A percentile compares a stretch with the other conserved stretches of the same genome.
Conservation (phyloP, 371 early-diverging fungal genomes). For the Mortierella sp. region DNA sequence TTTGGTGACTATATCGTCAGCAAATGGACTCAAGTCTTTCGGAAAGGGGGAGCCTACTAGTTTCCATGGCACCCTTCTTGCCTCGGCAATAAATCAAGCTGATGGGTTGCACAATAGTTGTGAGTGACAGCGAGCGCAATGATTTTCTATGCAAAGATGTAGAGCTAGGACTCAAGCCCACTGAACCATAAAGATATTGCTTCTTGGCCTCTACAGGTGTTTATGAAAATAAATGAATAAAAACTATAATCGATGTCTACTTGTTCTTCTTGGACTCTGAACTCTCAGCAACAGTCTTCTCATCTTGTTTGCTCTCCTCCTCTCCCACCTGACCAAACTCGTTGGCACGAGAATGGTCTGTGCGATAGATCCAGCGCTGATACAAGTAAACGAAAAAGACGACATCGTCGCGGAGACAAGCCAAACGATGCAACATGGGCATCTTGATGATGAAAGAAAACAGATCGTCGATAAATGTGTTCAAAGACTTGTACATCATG, state of each 20-base stretch:
- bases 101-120: no score
- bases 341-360: conserved; percentile 88
- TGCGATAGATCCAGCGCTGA: conserved; percentile 90
- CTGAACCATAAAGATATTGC: not conserved
- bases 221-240: conserved; percentile 3
- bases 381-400: conserved; percentile 91
- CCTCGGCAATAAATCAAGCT: no score
- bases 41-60: conserved; percentile 48
- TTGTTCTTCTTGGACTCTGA: conserved; percentile 60
- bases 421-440: conserved; percentile 94
- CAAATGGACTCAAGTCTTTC: conserved; percentile 56
- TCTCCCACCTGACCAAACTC: conserved; percentile 93
- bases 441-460: conserved; percentile 97
- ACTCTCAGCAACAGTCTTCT: conserved; percentile 31
- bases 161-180: no score
- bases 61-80: not conserved
- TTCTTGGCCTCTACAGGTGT: not conserved
- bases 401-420: conserved; percentile 91
- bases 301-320: conserved; percentile 31
- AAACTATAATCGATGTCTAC: conserved; percentile 17
- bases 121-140: no score
- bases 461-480: conserved; percentile 95
- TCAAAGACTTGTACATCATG: conserved; percentile 94
- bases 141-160: no score
- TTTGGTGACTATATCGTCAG: conserved; percentile 57